Conservation (phyloP, 495 filamentous ascomycete species). For the Neurospora tetraspora region DNA sequence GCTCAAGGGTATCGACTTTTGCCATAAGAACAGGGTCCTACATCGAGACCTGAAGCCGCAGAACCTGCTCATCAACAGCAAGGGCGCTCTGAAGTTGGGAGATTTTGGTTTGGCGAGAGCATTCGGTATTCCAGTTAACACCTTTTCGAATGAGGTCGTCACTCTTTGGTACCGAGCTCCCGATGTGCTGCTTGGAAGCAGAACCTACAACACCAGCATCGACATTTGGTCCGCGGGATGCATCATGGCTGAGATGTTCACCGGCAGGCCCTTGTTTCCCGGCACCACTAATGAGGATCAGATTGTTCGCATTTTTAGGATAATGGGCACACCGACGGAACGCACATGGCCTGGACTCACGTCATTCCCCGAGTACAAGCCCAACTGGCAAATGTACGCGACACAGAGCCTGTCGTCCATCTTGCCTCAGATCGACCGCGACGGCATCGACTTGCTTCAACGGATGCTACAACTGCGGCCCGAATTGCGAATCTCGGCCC, state of each 20-base stretch:
- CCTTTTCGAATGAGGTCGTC: constrained; percentile 95
- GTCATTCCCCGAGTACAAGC: constrained; percentile 88
- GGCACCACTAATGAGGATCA: constrained; percentile 96
- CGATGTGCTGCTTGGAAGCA: constrained; percentile 79
- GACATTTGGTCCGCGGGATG: constrained; percentile 97
- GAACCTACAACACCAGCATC: constrained; percentile 95
- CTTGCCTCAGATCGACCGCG: constrained; percentile 76
- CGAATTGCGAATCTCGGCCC: constrained; percentile 79
- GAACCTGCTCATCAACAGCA: constrained; percentile 89
- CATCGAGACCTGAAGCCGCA: constrained; percentile 96
- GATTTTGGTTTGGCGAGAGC: constrained; percentile 90
- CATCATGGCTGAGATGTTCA: constrained; percentile 99
- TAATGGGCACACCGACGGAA: constrained; percentile 93
- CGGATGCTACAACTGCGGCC: constrained; percentile 89
- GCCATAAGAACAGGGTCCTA: constrained; percentile 88
- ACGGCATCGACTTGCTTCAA: constrained; percentile 76
- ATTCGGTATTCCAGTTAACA: constrained; percentile 96
- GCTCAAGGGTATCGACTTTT: constrained; percentile 88
- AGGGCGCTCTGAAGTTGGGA: constrained; percentile 84
- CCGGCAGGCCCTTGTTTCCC: constrained; percentile 83
- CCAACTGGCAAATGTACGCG: constrained; percentile 86
- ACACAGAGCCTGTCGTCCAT: constrained; percentile 82
- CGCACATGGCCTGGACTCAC: constrained; percentile 87
- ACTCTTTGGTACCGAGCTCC: constrained; percentile 95
- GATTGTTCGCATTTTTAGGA: constrained; percentile 86